Evolutionary conservation across 2,329 filamentous ascomycete species (phyloP).

Genomic region (Orbilia oligospora): DNA sequence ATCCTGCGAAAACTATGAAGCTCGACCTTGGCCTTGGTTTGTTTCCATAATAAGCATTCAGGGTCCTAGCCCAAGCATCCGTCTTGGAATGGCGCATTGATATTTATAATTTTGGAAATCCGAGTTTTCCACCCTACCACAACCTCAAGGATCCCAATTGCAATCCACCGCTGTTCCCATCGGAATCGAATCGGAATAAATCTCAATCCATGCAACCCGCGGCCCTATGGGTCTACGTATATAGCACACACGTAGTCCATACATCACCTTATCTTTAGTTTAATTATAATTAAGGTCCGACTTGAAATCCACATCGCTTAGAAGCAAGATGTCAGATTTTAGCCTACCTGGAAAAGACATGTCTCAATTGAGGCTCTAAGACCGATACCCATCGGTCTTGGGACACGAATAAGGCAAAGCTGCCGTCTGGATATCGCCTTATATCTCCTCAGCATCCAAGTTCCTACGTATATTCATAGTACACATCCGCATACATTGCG

Average conservation of each 20-base stretch:
- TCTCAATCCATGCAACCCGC: conserved; percentile 2
- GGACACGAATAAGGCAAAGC: neutral
- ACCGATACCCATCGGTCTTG: conserved; percentile 9
- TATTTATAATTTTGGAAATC: neutral
- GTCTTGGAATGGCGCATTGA: conserved; percentile 13
- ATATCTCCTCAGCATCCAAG: neutral
- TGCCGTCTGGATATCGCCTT: neutral
- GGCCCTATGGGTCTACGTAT: neutral
- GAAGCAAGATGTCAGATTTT: conserved; percentile 3
- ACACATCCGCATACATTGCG: neutral
- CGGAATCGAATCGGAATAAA: conserved; percentile 25
- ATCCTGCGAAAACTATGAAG: neutral
- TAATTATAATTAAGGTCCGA: no score
- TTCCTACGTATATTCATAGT: neutral
- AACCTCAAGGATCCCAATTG: neutral
- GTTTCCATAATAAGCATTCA: conserved; percentile 32
- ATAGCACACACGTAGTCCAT: neutral
- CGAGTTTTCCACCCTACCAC: neutral
- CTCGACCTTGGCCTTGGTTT: neutral
- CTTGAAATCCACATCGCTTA: neutral
- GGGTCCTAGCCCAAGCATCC: conserved; percentile 10
- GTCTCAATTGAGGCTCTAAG: conserved; percentile 3
- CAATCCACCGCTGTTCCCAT: neutral
- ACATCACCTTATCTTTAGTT: neutral
- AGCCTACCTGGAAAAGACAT: no score